Base-by-base conservation (phyloP, 208 protist genomes). In the Vickermania ingenoplastis region DNA sequence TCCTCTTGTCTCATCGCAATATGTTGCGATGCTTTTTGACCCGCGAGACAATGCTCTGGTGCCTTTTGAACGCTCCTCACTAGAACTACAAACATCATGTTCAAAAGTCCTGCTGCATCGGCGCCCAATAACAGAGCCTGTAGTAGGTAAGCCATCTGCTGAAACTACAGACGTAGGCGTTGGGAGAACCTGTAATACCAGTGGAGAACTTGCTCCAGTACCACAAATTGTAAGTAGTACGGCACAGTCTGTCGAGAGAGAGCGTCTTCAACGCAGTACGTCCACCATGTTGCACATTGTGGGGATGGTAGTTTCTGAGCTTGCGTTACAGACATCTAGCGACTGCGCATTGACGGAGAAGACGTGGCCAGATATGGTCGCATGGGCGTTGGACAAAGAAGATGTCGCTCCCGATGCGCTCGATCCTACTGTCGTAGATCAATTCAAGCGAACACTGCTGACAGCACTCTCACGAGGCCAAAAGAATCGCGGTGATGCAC, bases 21-120 rank as follows among this genome's bases (percentile, higher is more conserved):
- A 51, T 30, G 30, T 30, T 17, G 51, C 53, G 17, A 29, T 65
- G 5, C 31, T 65, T 25, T 23, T 4, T 28, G 60, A 65, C 30
- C 26, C 50, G 2, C 45, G 30, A 13, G 50, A 55, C 60, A 41
- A 41, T 50, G 60, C 60, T n/a, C 24, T 57, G 13, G 30, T 65
- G 2, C 24, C 50, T 2, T 57, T 49, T 57, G 60, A 22, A 4
- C 50, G 53, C 60, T 45, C 60, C 24, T 45, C 60, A 17, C 57
- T 57, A 17, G 60, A 65, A 7, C 31, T 22, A 5, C 58, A 51
- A 5, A 30, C 3, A 17, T 23, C 48, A 25, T 53, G 31, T 7
- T 41, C 7, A 4, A 65, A 49, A 13, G 24, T 65, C 17, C 51
- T 65, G n/a, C 13, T 57, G 13, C 26, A 14, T 3, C 60, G 4